phyloP scores from a whole-genome alignment of 352 stramenopile genomes.

The Phytopythium kandeliae region DNA sequence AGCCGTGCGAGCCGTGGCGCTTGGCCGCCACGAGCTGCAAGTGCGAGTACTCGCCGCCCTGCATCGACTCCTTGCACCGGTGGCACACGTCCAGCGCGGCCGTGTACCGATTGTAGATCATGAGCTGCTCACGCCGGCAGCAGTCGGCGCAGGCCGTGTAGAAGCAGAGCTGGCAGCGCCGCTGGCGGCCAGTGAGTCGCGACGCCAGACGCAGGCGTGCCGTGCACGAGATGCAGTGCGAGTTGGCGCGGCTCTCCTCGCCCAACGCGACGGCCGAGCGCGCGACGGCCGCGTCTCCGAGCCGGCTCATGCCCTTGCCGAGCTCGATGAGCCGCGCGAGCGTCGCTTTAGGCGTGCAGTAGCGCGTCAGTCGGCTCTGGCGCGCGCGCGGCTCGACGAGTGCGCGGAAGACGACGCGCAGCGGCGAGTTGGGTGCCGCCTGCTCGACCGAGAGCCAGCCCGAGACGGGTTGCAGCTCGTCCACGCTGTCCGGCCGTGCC shows the following conservation, averaged over 20 bases:
- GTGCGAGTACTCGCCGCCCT: conserved; percentile 28
- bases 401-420: conserved; percentile 22
- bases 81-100: conserved; percentile 29
- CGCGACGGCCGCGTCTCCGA: conserved; percentile 13
- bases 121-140: conserved; percentile 25
- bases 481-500: conserved; percentile 19
- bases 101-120: conserved; percentile 32
- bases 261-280: conserved; percentile 1
- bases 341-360: conserved; percentile 20
- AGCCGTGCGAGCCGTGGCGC: conserved; percentile 3
- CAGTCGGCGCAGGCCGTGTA: conserved; percentile 29
- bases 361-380: conserved; percentile 3
- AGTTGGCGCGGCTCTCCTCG: conserved; percentile 16
- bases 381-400: conserved; percentile 11
- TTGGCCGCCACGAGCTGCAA: conserved; percentile 12
- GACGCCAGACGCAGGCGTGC: conserved; percentile 13
- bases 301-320: conserved; percentile 20
- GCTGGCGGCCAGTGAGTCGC: conserved; percentile 8
- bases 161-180: conserved; percentile 26
- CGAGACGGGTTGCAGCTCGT: conserved; percentile 18
- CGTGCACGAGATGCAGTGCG: conserved; percentile 30
- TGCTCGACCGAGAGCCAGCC: conserved; percentile 27
- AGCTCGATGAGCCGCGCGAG: conserved; percentile 18
- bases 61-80: conserved; percentile 28
- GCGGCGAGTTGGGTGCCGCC: conserved; percentile 6